phyloP scores from a whole-genome alignment of 257 asterid genomes.

The Solanum ahanhuiri region DNA sequence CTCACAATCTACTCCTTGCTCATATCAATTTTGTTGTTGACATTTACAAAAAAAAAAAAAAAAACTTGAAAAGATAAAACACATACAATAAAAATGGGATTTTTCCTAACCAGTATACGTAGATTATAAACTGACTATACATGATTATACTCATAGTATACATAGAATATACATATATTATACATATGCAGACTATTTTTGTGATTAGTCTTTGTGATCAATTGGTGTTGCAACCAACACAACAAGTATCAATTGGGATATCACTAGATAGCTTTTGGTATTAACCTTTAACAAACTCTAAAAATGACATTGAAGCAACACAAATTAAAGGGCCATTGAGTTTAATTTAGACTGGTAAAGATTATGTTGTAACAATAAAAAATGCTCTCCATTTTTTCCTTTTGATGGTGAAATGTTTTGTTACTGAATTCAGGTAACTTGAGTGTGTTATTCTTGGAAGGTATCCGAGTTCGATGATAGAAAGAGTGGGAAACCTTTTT shows the following conservation, averaged over 20 bases:
- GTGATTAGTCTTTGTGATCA: neutral
- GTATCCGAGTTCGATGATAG: neutral
- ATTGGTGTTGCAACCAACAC: slow-evolving; percentile 23
- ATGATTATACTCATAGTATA: neutral
- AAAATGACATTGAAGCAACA: slow-evolving; percentile 47
- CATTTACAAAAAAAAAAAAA: neutral
- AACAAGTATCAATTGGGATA: slow-evolving; percentile 65
- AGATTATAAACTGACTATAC: neutral
- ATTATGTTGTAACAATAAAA: neutral
- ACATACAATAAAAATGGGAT: neutral
- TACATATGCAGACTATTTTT: neutral
- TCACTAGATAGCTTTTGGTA: slow-evolving; percentile 67
- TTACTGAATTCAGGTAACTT: slow-evolving; percentile 2
- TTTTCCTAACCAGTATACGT: neutral
- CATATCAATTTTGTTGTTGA: neutral
- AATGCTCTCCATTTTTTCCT: neutral
- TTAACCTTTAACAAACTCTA: slow-evolving; percentile 39
- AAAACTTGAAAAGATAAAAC: neutral
- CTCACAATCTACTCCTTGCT: slow-evolving; percentile 1
- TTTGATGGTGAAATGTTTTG: neutral
- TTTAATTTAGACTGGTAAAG: slow-evolving; percentile 71
- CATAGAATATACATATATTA: neutral
- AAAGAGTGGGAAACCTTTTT: neutral
- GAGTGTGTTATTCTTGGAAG: neutral
- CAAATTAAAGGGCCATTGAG: slow-evolving; percentile 45